Base-by-base conservation (phyloP, 2,329 filamentous ascomycete genomes). In the Didymella glomerata region DNA sequence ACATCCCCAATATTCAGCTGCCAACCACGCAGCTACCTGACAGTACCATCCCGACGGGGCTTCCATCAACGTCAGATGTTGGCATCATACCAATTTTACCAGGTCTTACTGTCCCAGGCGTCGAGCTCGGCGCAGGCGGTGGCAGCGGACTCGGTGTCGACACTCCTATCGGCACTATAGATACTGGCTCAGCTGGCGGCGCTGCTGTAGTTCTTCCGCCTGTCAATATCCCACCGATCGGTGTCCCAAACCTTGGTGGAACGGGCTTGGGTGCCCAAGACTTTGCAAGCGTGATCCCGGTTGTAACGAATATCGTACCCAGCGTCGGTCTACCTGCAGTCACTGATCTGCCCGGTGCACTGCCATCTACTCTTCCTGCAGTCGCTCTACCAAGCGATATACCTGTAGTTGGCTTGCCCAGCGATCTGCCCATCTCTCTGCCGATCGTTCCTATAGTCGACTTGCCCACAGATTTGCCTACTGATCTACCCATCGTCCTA, bases 101-200 rank as follows among this genome's bases (percentile, higher is more conserved):
- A 11, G 36, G 36, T 20, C 4, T 40, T 11, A 20, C 36, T 40
- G 1, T 40, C 4, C 36, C 36, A 10, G 36, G 36, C 9, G 18
- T 40, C 9, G n/a, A 11, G 11, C 10, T 30, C 3, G 28, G 28
- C 11, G 10, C 10, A 30, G 28, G 28, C 22, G 20, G 14, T n/a
- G 47, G 14, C 16, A 13, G 14, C 32, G 47, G 18, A 30, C 2
- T 52, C 6, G 49, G 49, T 8, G 18, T 32, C 10, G 40, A 34
- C n/a, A 52, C 49, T n/a, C 49, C 40, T 34, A 16, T 40, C n/a
- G 49, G 49, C 20, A 20, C 11, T 44, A 13, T 45, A 9, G 13
- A 10, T 45, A 7, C 10, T 36, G 28, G 28, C 10, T 30, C 3
- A 10, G 10, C 28, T 30, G 28, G 28, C 10, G 40, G 38, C 40